These are phyloP conservation scores for Lentinula guzmanii DNA, from an alignment of 768 basidiomycete species.

Conservation along the genomic window DNA sequence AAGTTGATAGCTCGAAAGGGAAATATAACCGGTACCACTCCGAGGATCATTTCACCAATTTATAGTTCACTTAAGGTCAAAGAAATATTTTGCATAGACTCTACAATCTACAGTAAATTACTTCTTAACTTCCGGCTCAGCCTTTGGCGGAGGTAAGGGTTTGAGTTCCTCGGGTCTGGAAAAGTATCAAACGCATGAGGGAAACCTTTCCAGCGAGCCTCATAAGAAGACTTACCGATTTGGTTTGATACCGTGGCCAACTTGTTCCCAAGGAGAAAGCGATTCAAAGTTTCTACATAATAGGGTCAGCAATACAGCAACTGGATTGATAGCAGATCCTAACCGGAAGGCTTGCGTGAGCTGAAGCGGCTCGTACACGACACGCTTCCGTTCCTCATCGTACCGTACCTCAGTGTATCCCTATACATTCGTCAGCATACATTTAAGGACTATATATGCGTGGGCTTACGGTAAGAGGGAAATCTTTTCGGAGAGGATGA, in stretches of 20 bases:
- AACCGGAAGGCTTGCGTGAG: constrained; percentile 97
- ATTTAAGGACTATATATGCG: background rate
- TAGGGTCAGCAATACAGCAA: background rate
- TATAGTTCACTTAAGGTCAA: background rate
- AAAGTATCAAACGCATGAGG: background rate
- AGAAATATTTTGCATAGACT: background rate
- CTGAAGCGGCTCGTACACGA: constrained; percentile 96
- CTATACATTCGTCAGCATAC: constrained; percentile 30
- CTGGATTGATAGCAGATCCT: constrained; percentile 9
- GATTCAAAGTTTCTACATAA: constrained; percentile 83
- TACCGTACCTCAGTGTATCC: constrained; percentile 99
- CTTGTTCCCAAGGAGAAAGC: constrained; percentile 92
- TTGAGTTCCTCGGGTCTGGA: constrained; percentile 65
- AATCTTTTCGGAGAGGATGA: constrained; percentile 96
- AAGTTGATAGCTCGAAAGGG: background rate
- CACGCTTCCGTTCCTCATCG: constrained; percentile 95
- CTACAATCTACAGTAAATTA: constrained; percentile 20
- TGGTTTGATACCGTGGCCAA: constrained; percentile 55
- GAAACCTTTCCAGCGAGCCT: background rate
- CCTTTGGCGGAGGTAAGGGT: constrained; percentile 64
- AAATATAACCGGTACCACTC: background rate
- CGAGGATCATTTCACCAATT: background rate
- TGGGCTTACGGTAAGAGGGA: constrained; percentile 82
- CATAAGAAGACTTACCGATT: constrained; percentile 7
- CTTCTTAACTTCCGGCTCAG: constrained; percentile 72